Conservation (phyloP, 306 rosid species). For the Sphenostylis stenocarpa region DNA sequence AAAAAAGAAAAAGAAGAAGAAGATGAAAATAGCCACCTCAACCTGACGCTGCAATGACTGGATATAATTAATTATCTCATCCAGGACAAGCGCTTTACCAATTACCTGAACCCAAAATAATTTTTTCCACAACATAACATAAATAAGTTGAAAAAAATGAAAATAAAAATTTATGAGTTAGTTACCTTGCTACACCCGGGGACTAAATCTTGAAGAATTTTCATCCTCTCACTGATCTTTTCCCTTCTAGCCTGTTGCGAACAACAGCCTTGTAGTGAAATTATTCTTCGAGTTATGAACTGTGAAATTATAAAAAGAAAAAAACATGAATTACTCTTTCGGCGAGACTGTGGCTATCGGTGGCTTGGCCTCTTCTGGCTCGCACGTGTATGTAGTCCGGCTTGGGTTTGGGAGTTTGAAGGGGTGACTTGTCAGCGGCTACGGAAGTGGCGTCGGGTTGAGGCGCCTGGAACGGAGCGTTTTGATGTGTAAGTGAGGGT, state of each 20-base stretch:
- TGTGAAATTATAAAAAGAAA: too few relatives aligned
- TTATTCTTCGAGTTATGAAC: background rate
- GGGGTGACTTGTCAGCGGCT: slow-evolving; percentile 22
- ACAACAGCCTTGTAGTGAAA: background rate
- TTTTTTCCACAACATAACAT: background rate
- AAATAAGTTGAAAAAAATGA: background rate
- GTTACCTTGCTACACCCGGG: slow-evolving; percentile 94
- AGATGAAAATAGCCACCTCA: slow-evolving; percentile 56
- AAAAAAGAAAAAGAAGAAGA: background rate
- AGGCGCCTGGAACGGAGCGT: slow-evolving; percentile 38
- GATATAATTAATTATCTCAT: slow-evolving; percentile 91
- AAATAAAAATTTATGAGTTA: background rate
- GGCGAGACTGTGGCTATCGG: slow-evolving; percentile 97
- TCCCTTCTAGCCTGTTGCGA: slow-evolving; percentile 81
- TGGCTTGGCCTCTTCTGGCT: slow-evolving; percentile 98
- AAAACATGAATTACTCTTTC: slow-evolving; percentile 63
- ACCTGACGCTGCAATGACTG: slow-evolving; percentile 90
- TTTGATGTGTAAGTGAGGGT: slow-evolving; percentile 11
- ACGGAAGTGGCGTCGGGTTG: slow-evolving; percentile 57
- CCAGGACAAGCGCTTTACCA: slow-evolving; percentile 91
- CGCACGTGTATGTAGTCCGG: slow-evolving; percentile 89
- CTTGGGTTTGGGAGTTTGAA: slow-evolving; percentile 29
- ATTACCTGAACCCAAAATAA: slow-evolving; percentile 53
- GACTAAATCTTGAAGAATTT: slow-evolving; percentile 85
- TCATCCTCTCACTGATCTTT: slow-evolving; percentile 94